Base-by-base conservation (phyloP, 257 asterid genomes). In the Penstemon newberryi region DNA sequence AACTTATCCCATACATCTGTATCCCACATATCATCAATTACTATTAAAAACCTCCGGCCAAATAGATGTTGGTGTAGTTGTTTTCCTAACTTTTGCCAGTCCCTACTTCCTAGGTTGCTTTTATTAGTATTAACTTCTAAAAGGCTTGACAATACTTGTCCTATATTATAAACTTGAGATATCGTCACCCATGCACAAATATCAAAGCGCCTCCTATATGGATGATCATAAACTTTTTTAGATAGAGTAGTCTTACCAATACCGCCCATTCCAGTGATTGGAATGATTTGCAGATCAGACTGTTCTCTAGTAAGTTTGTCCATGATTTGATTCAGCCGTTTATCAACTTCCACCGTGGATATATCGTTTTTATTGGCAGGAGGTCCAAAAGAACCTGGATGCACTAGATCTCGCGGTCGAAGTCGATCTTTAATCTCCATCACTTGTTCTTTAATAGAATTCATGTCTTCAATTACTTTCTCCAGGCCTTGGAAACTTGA, bases 191-290 rank as follows among this genome's bases (percentile, higher is more conserved):
- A 78, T 53, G n/a, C 57, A 8, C 5, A 7, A 54, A 65, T 5
- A 1, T 69, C 57, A 53, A 5, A 77, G 8, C 54, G 39, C 0
- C 39, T 7, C 33, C 3, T 4, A 10, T 15, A 61, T 49, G n/a
- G 47, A 9, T 8, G 49, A 15, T 19, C 49, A 52, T 49, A 57
- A 63, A 63, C n/a, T 43, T 58, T 63, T 73, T 18, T 56, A 11
- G 75, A 72, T 15, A 78, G 82, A n/a, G 81, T 73, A 43, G 69
- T 77, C 75, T 77, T 77, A 69, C 78, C 75, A 10, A 60, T 49
- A 3, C 77, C 77, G 1, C 70, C 76, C 80, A 75, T 75, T 0
- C 79, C 79, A 2, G 13, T 45, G 18, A 75, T 49, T 0, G 79
- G 6, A 12, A 59, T 59, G 47, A 39, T 59, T 59, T 12, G 5